Percentiles rank a stretch among this genome's conserved stretches.
These are phyloP conservation scores for Dichotomopilus funicola DNA, from an alignment of 2,329 filamentous ascomycete genomes.

Conservation along the genomic window DNA sequence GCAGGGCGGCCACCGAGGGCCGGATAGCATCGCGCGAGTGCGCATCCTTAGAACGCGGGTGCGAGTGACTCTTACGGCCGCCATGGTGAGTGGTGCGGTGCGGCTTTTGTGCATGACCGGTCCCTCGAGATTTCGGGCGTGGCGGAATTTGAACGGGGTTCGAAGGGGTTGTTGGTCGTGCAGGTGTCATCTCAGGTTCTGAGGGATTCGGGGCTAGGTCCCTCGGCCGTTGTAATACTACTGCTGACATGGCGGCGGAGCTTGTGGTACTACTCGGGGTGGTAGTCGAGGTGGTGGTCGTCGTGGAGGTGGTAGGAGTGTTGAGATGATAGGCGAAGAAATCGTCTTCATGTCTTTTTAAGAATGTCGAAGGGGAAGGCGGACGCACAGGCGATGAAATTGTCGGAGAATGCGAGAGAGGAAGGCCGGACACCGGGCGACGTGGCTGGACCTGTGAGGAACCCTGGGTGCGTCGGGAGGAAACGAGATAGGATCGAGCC, in stretches of 20 bases:
- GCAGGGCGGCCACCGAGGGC: conserved; percentile 52
- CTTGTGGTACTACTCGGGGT: too few relatives aligned
- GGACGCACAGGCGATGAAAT: conserved; percentile 13
- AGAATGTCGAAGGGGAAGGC: conserved; percentile 11
- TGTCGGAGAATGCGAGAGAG: conserved; percentile 15
- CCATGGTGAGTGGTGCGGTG: conserved; percentile 31
- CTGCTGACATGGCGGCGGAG: conserved; percentile 18
- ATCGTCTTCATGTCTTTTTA: conserved; percentile 29
- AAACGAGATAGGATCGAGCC: conserved; percentile 35
- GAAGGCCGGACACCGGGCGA: conserved; percentile 5
- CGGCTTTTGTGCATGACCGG: conserved; percentile 29
- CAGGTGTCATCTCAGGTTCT: conserved; percentile 28
- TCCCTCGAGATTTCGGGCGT: conserved; percentile 34
- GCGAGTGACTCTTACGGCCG: conserved; percentile 31
- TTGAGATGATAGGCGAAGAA: neutral
- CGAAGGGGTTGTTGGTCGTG: conserved; percentile 36
- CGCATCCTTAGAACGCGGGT: conserved; percentile 33
- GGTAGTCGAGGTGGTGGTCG: too few relatives aligned
- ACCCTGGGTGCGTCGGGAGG: conserved; percentile 26
- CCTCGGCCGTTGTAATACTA: conserved; percentile 25
- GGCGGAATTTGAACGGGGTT: conserved; percentile 51
- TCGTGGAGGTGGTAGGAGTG: too few relatives aligned
- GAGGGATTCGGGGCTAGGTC: conserved; percentile 23
- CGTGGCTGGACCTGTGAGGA: neutral
- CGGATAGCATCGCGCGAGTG: conserved; percentile 50